phyloP scores from a whole-genome alignment of 345 rosid genomes.

The Salix caprea region DNA sequence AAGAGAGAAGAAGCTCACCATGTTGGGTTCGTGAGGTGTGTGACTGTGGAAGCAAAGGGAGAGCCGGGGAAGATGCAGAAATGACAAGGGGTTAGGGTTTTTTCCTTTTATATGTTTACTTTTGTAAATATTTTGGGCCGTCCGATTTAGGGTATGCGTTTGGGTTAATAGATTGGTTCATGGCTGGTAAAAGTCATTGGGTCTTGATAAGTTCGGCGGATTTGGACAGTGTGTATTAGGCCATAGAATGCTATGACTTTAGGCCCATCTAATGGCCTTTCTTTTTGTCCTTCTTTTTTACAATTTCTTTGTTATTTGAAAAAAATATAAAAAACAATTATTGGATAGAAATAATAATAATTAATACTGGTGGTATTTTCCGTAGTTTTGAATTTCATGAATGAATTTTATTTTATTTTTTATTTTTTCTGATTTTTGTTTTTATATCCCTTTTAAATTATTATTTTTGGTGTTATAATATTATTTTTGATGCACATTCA shows the following conservation, averaged over 20 bases:
- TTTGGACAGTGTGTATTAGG: neutral
- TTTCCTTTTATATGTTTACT: neutral
- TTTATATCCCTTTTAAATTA: too few relatives aligned
- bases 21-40: slow-evolving; percentile 12
- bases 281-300: too few relatives aligned
- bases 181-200: neutral
- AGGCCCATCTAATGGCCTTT: too few relatives aligned
- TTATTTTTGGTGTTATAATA: too few relatives aligned
- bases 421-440: too few relatives aligned
- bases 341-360: too few relatives aligned
- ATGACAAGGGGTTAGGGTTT: slow-evolving; percentile 23
- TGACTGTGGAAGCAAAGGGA: neutral
- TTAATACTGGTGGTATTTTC: too few relatives aligned
- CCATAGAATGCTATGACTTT: too few relatives aligned
- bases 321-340: too few relatives aligned
- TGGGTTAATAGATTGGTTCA: neutral
- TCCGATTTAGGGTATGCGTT: slow-evolving; percentile 23
- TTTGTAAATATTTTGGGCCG: slow-evolving; percentile 15
- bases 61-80: neutral
- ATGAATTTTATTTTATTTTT: too few relatives aligned
- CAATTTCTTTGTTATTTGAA: too few relatives aligned
- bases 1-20: slow-evolving; percentile 25
- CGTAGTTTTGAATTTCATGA: too few relatives aligned
- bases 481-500: neutral
- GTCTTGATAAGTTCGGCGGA: neutral